Conservation (phyloP, 2,329 filamentous ascomycete species). For the Coniella lustricola region DNA sequence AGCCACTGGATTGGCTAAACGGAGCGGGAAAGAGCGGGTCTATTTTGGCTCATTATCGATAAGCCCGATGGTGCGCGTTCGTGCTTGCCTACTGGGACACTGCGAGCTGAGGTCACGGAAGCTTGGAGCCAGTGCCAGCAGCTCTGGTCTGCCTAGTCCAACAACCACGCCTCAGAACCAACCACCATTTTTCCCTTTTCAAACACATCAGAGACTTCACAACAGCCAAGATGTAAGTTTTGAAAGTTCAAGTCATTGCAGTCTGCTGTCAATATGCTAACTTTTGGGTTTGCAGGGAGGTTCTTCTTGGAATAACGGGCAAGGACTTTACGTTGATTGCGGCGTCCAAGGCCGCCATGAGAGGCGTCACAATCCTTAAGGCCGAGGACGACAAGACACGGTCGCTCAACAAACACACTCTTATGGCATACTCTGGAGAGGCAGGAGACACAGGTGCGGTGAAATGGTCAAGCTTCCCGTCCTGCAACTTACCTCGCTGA, state of each 20-base stretch:
- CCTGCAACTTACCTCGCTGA: conserved; percentile 15
- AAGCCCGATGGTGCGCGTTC: conserved; percentile 9
- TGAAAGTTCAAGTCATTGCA: not conserved
- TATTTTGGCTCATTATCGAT: not conserved
- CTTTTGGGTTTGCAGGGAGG: conserved; percentile 62
- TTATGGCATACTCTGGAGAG: conserved; percentile 94
- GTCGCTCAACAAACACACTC: conserved; percentile 81
- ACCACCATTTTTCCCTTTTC: not conserved
- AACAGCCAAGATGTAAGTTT: conserved; percentile 18
- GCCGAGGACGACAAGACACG: conserved; percentile 94
- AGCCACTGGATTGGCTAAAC: not conserved
- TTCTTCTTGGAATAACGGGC: conserved; percentile 94
- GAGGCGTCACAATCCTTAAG: conserved; percentile 94
- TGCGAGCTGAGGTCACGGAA: conserved; percentile 11
- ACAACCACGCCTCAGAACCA: conserved; percentile 4
- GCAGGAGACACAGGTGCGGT: conserved; percentile 81
- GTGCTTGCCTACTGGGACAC: conserved; percentile 10
- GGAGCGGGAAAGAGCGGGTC: not conserved
- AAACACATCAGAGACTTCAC: not conserved
- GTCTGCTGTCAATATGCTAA: not conserved
- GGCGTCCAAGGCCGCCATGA: conserved; percentile 96
- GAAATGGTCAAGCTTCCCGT: not conserved
- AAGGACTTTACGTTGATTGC: conserved; percentile 99
- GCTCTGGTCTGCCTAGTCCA: conserved; percentile 1
- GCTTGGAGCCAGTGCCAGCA: conserved; percentile 9